Conservation (phyloP, 441 rosid genomes). For the Populus hybrid region DNA sequence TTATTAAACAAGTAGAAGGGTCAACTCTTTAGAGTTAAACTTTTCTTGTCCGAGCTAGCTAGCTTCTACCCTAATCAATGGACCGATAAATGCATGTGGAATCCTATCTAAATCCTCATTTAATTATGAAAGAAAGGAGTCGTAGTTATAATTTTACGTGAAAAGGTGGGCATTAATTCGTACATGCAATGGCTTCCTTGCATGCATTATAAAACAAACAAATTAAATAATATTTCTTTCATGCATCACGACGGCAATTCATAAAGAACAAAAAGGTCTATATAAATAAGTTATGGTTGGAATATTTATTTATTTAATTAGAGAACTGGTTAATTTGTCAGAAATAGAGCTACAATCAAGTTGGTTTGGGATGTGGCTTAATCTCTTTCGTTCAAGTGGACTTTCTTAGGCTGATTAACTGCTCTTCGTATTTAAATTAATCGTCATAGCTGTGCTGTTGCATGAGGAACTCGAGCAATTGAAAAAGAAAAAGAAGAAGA, state of each 20-base stretch:
- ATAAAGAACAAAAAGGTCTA: neutral
- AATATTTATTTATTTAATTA: too few species aligned
- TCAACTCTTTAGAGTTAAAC: slow-evolving; percentile 22
- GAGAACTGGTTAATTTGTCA: neutral
- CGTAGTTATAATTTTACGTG: neutral
- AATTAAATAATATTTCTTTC: neutral
- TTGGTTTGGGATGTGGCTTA: neutral
- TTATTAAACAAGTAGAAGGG: slow-evolving; percentile 9
- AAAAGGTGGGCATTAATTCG: neutral
- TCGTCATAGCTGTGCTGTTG: neutral
- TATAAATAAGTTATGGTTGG: neutral
- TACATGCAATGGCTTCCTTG: neutral
- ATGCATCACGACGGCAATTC: neutral
- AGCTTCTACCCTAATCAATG: neutral
- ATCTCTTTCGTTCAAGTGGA: neutral
- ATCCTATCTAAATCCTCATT: neutral
- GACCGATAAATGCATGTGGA: neutral
- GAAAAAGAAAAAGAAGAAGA: neutral
- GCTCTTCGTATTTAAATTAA: neutral
- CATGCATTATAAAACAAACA: neutral
- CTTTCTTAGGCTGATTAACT: neutral
- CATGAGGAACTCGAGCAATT: neutral
- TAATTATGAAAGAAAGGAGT: neutral
- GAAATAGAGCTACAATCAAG: neutral
- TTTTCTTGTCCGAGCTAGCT: neutral